Base-by-base conservation (phyloP, 768 basidiomycete species). In the Omphalotus guepiniiformis region DNA sequence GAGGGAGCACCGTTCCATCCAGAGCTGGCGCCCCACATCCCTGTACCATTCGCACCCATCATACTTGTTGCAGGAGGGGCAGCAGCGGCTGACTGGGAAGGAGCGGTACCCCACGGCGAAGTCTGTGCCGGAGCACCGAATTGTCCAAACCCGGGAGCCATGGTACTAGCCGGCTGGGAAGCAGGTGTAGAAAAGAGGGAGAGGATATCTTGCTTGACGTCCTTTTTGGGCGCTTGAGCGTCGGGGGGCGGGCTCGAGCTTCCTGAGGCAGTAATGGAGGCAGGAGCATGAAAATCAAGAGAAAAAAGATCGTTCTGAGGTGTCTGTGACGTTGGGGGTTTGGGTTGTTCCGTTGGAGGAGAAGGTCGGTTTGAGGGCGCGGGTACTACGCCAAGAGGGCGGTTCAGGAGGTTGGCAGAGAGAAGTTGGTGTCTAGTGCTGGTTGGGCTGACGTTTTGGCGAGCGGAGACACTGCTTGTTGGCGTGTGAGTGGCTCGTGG, bases 161-260 rank as follows among this genome's bases (percentile, higher is more conserved):
- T 22, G 4, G 55, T 49, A 37, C 64, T 43, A 42, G 66, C 53
- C 26, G 68, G 58, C 2, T 72, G 55, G 1, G 72, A 60, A 0
- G 73, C 57, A 0, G 76, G 61, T 1, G 75, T 56, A 13, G 86
- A 79, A 63, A 89, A 93, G 34, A 94, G 74, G 0, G 88, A 88
- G 15, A 94, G 71, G 53, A 94, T 94, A 54, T 94, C 87, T 46
- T 88, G 77, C 55, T 92, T 93, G 37, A 83, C 75, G 56, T 89
- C 85, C 58, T 88, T 89, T 62, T 74, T 75, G n/a, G n/a, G n/a
- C n/a, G n/a, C n/a, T n/a, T n/a, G n/a, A 0, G 75, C 70, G 36
- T 60, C 63, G 13, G 67, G 58, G 5, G 63, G 52, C 1, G 68
- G 46, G 1, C 63, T 45, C 49, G 59, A 47, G 1, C 63, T 42